A percentile compares a stretch with the other conserved stretches of the same genome.
phyloP scores from a whole-genome alignment of 257 asterid species.

The Nicotiana tabacum region DNA sequence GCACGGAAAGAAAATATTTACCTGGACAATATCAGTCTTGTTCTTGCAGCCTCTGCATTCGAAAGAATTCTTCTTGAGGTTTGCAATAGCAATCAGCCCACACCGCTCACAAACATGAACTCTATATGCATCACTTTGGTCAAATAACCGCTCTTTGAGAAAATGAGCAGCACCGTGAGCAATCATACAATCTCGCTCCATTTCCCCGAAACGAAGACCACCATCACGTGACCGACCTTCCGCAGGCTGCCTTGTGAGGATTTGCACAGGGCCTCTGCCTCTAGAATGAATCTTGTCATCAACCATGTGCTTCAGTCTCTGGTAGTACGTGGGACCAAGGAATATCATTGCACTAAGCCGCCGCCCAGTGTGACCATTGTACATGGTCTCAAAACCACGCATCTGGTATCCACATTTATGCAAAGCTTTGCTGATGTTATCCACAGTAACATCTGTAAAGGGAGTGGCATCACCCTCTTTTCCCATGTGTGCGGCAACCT shows the following conservation, averaged over 20 bases:
- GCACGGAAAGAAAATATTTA: slow-evolving; percentile 13
- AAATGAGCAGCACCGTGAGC: slow-evolving; percentile 98
- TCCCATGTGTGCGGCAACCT: slow-evolving; percentile 98
- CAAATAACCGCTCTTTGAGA: slow-evolving; percentile 83
- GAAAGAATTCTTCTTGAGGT: slow-evolving; percentile 80
- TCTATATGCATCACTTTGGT: slow-evolving; percentile 95
- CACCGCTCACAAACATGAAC: slow-evolving; percentile 89
- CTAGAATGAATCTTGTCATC: slow-evolving; percentile 95
- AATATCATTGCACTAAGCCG: slow-evolving; percentile 75
- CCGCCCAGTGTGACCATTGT: slow-evolving; percentile 93
- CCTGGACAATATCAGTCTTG: slow-evolving; percentile 94
- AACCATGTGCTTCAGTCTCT: slow-evolving; percentile 96
- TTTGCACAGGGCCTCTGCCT: slow-evolving; percentile 98
- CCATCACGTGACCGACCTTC: slow-evolving; percentile 98
- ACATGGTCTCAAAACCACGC: slow-evolving; percentile 99
- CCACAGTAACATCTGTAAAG: slow-evolving; percentile 92
- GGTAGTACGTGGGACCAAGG: slow-evolving; percentile 95
- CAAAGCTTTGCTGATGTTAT: slow-evolving; percentile 87
- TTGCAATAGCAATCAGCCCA: slow-evolving; percentile 89
- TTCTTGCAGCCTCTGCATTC: slow-evolving; percentile 98
- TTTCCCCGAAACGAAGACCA: slow-evolving; percentile 94
- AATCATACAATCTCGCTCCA: slow-evolving; percentile 98
- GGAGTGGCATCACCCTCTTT: slow-evolving; percentile 99
- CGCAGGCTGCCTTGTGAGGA: slow-evolving; percentile 94
- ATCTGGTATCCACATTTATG: slow-evolving; percentile 97